phyloP scores from a whole-genome alignment of 345 rosid genomes.

The Syzygium jambos region DNA sequence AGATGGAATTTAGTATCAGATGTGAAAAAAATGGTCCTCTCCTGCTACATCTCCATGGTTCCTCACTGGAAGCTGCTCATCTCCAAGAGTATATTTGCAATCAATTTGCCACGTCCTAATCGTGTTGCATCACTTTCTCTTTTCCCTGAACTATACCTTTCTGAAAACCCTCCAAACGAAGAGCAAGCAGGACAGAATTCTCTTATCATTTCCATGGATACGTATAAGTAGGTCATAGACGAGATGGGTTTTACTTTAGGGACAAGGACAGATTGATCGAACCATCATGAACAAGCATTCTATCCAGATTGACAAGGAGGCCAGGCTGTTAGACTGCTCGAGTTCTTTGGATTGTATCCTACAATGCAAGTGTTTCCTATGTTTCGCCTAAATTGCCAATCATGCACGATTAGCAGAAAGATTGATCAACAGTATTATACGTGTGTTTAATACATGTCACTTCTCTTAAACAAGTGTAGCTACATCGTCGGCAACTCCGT shows the following conservation, averaged over 20 bases:
- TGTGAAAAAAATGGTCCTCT: not conserved
- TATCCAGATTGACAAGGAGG: not conserved
- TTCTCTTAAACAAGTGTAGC: not conserved
- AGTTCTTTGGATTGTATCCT: not conserved
- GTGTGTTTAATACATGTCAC: not conserved
- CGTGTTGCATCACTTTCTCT: not conserved
- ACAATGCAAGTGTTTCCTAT: not conserved
- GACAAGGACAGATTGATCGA: not conserved
- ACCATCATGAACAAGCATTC: not conserved
- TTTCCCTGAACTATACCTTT: not conserved
- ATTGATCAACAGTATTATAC: not conserved
- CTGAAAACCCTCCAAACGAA: not conserved
- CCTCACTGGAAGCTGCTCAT: not conserved
- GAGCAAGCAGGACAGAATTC: not conserved
- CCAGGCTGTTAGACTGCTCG: not conserved
- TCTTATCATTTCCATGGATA: not conserved
- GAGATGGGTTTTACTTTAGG: not conserved
- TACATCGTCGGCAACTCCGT: not conserved
- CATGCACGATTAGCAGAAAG: not conserved
- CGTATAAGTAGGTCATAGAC: not conserved
- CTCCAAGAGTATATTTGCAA: not conserved
- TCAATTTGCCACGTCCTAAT: not conserved
- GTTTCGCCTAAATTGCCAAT: not conserved
- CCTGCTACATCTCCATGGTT: not conserved
- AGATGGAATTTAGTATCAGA: not conserved